Evolutionary conservation across 108 stramenopile species (phyloP), one percentile per base, ranked within the genome.

Genomic region (Fragilaria radians): DNA sequence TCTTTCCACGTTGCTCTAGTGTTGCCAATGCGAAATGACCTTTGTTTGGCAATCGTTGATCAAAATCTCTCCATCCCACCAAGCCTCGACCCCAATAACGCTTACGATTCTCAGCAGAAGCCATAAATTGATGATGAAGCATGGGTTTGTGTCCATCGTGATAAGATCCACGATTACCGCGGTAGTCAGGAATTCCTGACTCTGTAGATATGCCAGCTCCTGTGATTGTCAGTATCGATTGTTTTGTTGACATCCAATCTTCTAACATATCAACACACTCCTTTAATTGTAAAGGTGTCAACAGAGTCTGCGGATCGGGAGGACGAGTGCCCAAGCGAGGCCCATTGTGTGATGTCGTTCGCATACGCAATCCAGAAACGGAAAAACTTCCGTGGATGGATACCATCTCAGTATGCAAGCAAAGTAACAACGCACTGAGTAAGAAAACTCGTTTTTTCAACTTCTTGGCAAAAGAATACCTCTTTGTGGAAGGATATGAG

Each of bases 111-210:
- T 42, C 31, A 26, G 79, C 72, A n/a, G 62, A 63, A 0, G 56
- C 36, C 75, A 96, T 82, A 52, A 93, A 99, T 56, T 98, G 91
- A 54, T 93, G 85, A 77, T 99, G 96, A 46, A 86, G 71, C 71
- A 99, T 94, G 21, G 99, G 99, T 64, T 86, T 93, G 79, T 98
- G 97, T 14, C 97, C 94, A 24, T 71, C 54, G 56, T 88, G 86
- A 72, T 98, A 99, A 22, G 91, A 93, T 55, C 97, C 97, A 25
- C 78, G 69, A 54, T 89, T 82, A 1, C 96, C 95, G 9, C 99
- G 73, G 62, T 99, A 99, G 65, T 99, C 99, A 0, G 97, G 95
- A 50, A 99, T 96, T 4, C 98, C 98, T 24, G 85, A 88, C 65
- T 94, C 96, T 9, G 96, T 97, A 1, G 89, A 93, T 49, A 98